Evolutionary conservation across 139 green algal genomes (phyloP), one percentile per base, ranked within the genome.

Genomic region (Volvox africanus): DNA sequence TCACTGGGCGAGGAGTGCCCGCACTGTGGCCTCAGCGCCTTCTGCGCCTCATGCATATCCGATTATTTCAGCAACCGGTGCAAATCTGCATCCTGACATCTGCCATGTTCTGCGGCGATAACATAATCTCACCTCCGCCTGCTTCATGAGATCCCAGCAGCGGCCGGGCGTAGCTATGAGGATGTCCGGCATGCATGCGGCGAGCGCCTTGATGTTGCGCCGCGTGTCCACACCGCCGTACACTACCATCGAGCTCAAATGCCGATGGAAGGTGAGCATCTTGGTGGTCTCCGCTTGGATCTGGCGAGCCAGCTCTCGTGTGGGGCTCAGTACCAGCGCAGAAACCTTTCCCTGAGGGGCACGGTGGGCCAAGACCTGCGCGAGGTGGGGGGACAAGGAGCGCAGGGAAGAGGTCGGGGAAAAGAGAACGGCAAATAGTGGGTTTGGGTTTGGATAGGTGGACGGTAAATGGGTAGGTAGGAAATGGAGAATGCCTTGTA

Each of bases 101-200:
- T 55, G 44, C 44, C 44, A 55, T 55, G 44, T 55, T 55, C 44
- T 55, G 44, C 44, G 44, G 5, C 5, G 44, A 9, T 55, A 55
- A 9, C 44, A 55, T 9, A 9, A 55, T 55, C 44, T 55, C 44
- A 55, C 44, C 44, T 55, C 44, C 44, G 44, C 44, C 44, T 55
- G 75, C 11, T 68, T 91, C 80, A 94, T 89, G 91, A 98, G 96
- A 93, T 99, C 98, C n/a, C 96, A 93, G 71, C 98, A 94, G 20
- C 98, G 95, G 21, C 98, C 98, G 2, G 98, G 98, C 11, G 98
- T 99, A 67, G 96, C 97, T 55, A 99, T 96, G 26, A 99, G 96
- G 36, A 99, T 93, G 89, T 98, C 94, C 28, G 91, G 92, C 20
- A 69, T 76, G 30, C 68, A 44, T 1, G 19, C 12, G n/a, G 36